A percentile compares a stretch with the other conserved stretches of the same genome.
phyloP scores from a whole-genome alignment of 352 stramenopile genomes.

The Globisporangium sylvaticum region DNA sequence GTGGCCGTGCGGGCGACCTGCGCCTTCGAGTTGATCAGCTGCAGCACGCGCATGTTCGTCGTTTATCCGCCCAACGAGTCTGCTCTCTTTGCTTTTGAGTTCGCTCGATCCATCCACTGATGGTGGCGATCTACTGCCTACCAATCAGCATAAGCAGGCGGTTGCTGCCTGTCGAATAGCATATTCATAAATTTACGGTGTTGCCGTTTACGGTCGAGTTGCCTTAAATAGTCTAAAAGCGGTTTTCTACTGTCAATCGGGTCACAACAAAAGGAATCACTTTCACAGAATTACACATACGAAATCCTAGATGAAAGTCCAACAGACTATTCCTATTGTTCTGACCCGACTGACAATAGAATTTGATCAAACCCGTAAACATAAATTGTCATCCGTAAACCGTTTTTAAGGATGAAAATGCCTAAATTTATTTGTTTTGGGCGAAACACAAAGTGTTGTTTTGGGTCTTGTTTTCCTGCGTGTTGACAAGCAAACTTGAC shows the following conservation, averaged over 20 bases:
- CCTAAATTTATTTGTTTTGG: background rate
- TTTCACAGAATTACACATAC: background rate
- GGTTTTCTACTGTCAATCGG: background rate
- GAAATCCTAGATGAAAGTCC: background rate
- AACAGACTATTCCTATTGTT: background rate
- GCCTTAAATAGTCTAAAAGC: too few relatives aligned
- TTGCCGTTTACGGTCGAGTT: too few relatives aligned
- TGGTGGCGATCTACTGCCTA: background rate
- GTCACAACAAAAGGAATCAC: background rate
- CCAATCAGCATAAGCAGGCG: background rate
- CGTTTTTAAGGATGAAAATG: background rate
- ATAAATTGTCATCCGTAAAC: too few relatives aligned
- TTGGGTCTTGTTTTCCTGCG: background rate
- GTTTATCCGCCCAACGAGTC: background rate
- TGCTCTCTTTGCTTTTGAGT: constrained; percentile 3
- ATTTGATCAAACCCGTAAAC: too few relatives aligned
- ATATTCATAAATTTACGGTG: background rate
- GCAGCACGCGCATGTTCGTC: constrained; percentile 37
- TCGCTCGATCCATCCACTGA: constrained; percentile 9
- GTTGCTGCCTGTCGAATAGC: background rate
- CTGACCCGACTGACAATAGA: background rate
- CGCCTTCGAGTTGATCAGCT: constrained; percentile 26
- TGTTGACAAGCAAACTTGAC: constrained; percentile 8
- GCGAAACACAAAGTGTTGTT: background rate
- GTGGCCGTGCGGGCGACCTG: constrained; percentile 27